Base-by-base conservation (phyloP, 2,329 filamentous ascomycete genomes). In the Fusarium caatingaense region DNA sequence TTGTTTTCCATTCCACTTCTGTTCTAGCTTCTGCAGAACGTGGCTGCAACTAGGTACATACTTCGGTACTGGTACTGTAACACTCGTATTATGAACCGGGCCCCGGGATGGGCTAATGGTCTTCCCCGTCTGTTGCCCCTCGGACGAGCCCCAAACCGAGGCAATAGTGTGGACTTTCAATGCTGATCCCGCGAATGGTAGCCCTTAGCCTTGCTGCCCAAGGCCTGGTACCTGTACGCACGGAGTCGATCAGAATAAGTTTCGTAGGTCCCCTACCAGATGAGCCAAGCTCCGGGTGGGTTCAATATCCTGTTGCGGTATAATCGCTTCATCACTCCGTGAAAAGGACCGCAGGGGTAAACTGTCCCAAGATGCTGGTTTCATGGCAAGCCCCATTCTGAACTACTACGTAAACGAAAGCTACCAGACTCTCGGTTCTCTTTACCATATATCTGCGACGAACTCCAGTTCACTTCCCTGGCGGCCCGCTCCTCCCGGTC, bases 371-470 rank as follows among this genome's bases (percentile, higher is more conserved):
- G 32, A 37, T 44, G 34, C 45, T 68, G 68, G 68, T 68, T 63
- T 68, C n/a, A 44, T 41, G 41, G 37, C 34, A 41, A 15, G 34
- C 10, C 25, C 45, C 45, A 28, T 28, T 20, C 45, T 28, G 3
- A 11, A n/a, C 28, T 28, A 27, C 27, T 27, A 27, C 27, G 13
- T 25, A 56, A 49, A 23, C 42, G 42, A 51, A 40, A 51, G 21
- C 42, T 47, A 53, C 56, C 63, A 23, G 23, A 28, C 30, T 32
- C 48, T 65, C 25, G 63, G 61, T 41, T 54, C 60, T 13, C 15
- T 34, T 23, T 16, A 42, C 28, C 41, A 60, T 70, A 71, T 70
- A 70, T 70, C 53, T 70, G 62, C 45, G 32, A 64, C 56, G 23
- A 37, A 58, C 62, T 68, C 63, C 63, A 65, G 42, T 65, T 34